phyloP scores from a whole-genome alignment of 345 rosid species.

The Zanthoxylum bungeanum region DNA sequence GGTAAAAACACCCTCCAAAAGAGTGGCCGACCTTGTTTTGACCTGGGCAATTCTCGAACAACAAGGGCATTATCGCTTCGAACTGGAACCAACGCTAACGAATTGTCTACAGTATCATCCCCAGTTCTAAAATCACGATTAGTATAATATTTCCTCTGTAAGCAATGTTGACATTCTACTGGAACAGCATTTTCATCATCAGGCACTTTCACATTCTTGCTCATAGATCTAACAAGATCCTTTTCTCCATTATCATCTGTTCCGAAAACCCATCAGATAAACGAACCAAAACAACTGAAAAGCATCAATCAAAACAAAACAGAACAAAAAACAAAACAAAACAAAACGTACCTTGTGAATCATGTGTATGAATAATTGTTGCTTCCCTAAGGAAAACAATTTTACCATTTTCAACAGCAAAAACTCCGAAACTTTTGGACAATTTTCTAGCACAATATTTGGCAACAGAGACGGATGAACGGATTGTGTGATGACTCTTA shows the following conservation, averaged over 20 bases:
- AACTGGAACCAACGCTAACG: constrained; percentile 54
- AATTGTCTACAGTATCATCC: constrained; percentile 28
- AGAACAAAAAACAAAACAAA: no score
- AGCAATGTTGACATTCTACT: not conserved
- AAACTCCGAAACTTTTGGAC: constrained; percentile 50
- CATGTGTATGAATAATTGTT: not conserved
- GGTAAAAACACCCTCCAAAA: constrained; percentile 40
- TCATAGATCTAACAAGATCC: constrained; percentile 7
- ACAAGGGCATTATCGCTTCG: constrained; percentile 22
- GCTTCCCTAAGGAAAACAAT: constrained; percentile 58
- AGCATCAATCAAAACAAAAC: no score
- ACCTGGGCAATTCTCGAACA: constrained; percentile 12
- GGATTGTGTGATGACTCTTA: constrained; percentile 43
- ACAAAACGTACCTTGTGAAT: constrained; percentile 32
- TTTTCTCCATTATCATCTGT: constrained; percentile 12
- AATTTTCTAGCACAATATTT: constrained; percentile 81
- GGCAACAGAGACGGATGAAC: constrained; percentile 64
- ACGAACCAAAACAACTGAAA: not conserved
- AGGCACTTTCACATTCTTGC: not conserved
- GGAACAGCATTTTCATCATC: constrained; percentile 12
- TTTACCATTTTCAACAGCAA: constrained; percentile 75
- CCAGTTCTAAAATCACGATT: constrained; percentile 6
- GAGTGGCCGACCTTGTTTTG: constrained; percentile 61
- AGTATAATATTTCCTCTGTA: no score
- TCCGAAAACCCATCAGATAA: no score